Evolutionary conservation across 2,329 filamentous ascomycete species (phyloP), one percentile per base, ranked within the genome.

Genomic region (Fusarium sp.): DNA sequence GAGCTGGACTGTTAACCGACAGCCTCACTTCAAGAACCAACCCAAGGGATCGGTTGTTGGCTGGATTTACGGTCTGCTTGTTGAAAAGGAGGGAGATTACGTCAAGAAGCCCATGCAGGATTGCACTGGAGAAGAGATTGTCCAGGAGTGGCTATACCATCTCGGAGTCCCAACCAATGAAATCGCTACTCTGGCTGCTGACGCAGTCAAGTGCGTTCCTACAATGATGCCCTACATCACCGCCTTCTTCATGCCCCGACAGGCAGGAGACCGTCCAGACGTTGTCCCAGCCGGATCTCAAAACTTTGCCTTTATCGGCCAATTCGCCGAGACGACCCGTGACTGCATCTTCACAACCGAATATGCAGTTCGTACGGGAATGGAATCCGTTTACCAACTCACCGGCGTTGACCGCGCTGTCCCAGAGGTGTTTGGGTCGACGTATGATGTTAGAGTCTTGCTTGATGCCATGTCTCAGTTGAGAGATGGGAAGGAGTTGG

Each of bases 281-380:
- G 59, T 69, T 4, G 58, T 71, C 1, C 69, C 62, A 3, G 59
- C 53, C 4, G 58, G 58, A 1, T 20, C 66, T 6, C 56, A 42
- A 24, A 71, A 71, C 66, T 71, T 71, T 69, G 69, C 66, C 42
- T 71, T 71, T 24, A 69, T 71, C 35, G 69, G 69, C 1, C 69
- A 69, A 9, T 69, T 69, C 20, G 69, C 69, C 22, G 69, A 71
- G 55, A 71, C 69, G 20, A 71, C 69, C n/a, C 62, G 69, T 9
- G 69, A 71, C 40, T 61, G 58, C 69, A 71, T 71, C 27, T 74
- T 75, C 42, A 74, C 71, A 4, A 74, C 72, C 9, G 69, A 85
- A 61, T 85, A 85, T 70, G 81, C 80, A 6, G 78, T 79, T 10
- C 74, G 78, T 8, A 79, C 78, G 2, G 83, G 79, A 27, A 82